Evolutionary conservation across 1,284 basidiomycete genomes (phyloP).

Genomic region (Chalciporus sp.): DNA sequence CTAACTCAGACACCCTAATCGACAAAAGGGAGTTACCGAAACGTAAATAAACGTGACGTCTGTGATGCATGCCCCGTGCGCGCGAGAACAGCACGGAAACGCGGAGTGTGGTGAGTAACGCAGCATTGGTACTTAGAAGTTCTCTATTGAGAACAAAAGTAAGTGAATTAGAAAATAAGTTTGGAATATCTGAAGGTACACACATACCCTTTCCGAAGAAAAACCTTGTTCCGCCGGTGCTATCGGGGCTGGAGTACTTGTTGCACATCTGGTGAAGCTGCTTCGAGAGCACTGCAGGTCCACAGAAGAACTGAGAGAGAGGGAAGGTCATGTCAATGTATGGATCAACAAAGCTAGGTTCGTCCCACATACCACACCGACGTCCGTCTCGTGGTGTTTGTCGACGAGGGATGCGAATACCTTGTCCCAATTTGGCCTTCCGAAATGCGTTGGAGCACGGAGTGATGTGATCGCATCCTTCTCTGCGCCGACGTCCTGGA

Average conservation of each 20-base stretch:
- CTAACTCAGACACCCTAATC: neutral
- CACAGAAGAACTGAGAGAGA: constrained; percentile 73
- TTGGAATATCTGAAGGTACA: neutral
- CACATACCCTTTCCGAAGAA: constrained; percentile 81
- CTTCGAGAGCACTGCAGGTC: constrained; percentile 69
- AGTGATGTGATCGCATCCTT: constrained; percentile 86
- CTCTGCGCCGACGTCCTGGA: constrained; percentile 86
- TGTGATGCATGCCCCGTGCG: constrained; percentile 5
- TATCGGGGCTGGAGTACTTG: constrained; percentile 78
- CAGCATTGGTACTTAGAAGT: constrained; percentile 20
- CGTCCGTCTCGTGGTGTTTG: constrained; percentile 83
- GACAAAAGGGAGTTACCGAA: neutral
- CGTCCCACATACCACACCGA: constrained; percentile 68
- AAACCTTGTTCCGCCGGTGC: constrained; percentile 78
- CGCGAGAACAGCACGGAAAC: neutral
- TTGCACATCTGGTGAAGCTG: constrained; percentile 78
- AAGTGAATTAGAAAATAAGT: constrained; percentile 3
- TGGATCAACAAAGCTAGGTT: neutral
- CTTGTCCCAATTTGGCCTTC: constrained; percentile 89
- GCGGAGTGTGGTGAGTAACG: neutral
- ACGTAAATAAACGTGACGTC: neutral
- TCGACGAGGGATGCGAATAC: constrained; percentile 76
- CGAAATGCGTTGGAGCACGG: constrained; percentile 90
- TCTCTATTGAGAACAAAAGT: constrained; percentile 20
- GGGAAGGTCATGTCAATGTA: neutral